Base-by-base conservation (phyloP, 1,284 basidiomycete species). In the Phellopilus nigrolimitatus region DNA sequence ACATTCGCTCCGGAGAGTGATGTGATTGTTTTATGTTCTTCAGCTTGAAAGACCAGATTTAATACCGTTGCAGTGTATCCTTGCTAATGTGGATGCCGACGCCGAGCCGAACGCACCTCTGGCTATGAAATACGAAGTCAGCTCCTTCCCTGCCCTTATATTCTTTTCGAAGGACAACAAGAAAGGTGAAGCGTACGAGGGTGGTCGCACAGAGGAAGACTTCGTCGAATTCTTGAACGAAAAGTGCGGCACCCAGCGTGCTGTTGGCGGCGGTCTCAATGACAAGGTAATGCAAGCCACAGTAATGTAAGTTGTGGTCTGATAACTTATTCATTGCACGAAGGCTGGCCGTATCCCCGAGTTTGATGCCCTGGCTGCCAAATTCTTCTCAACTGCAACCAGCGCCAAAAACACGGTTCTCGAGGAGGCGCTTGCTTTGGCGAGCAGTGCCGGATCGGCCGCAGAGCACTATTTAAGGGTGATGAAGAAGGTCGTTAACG, bases 71-170 rank as follows among this genome's bases (percentile, higher is more conserved):
- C 58, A 91, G 82, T 92, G 90, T 63, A 69, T 95, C 51, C 79
- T 98, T 49, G 94, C 92, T 24, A 91, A 95, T 66, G 73, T 97
- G 59, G 85, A 99, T 68, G 93, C 88, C 24, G 93, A 98, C 65
- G 86, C 88, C 47, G 77, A 82, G 55, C 74, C 75, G 61, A 95
- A 97, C 76, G 78, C 79, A 60, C 79, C 76, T 22, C 69, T 97
- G 52, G 84, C 87, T n/a, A 61, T 68, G 43, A 79, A 81, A 61
- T 94, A 92, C 64, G 87, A 75, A 10, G 77, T 97, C 55, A 66
- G 69, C 34, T 79, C 82, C 55, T 89, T 80, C 82, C 95, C 95
- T 0, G 98, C 94, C 13, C 82, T 99, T 73, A 94, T 91, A 68
- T 97, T 95, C 76, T 97, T 95, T 83, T 78, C 90, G 61, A 85